Evolutionary conservation across 2,329 filamentous ascomycete species (phyloP), one percentile per base, ranked within the genome.

Genomic region (Penicillium sp.): DNA sequence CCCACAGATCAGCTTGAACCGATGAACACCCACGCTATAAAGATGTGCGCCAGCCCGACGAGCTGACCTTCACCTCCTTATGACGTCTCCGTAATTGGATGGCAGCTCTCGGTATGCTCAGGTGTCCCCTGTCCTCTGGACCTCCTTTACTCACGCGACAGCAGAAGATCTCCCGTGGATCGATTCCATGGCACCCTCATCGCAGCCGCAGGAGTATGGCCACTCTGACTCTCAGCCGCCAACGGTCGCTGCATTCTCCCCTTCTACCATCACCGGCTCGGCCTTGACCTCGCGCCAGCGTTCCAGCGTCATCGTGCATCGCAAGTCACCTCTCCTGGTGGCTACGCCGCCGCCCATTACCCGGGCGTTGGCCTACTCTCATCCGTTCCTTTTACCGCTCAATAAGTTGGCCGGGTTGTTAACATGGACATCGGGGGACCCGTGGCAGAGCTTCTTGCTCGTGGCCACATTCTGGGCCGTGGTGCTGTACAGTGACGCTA

Each of bases 321-420:
- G 95, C 65, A 98, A 97, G 70, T 95, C 88, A 11, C 93, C 93
- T 8, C 71, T 98, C 31, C 77, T 98, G 13, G 83, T 94, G 44
- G 89, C 91, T 11, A 98, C 93, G 7, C 93, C 93, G 29, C 93
- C 93, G 2, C 87, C 95, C 62, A 84, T 98, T 63, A 98, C 93
- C 2, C 81, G 93, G 54, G 90, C 91, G 10, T 77, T 98, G 45
- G 91, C 91, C 50, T 96, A 97, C 64, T 95, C 90, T 49, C 91
- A 98, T 62, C 90, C 93, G 0, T 97, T 96, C 62, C 75, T 98
- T 6, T 73, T 95, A 6, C 89, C 90, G 4, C 73, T 97, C 41
- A 97, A 96, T 64, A 86, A 85, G 60, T 68, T 94, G 11, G 84
- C 79, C 2, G 93, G 91, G 0, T 72, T 98, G 46, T 61, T 98